Base-by-base conservation (phyloP, 2,329 filamentous ascomycete species). In the Madurella mycetomatis region DNA sequence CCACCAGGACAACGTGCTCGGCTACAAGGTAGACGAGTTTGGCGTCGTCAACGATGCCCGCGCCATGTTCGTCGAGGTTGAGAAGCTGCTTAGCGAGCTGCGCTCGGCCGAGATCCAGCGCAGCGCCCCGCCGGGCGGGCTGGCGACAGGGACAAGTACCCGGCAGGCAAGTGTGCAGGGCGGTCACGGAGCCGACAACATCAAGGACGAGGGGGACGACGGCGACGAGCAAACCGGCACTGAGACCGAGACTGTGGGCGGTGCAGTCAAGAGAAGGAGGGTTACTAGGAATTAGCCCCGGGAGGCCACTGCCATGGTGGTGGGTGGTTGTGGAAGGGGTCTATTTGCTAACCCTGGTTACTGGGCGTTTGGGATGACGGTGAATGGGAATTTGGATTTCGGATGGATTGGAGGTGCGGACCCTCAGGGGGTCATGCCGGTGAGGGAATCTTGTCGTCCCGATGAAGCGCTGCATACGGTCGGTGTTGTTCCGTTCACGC, bases 41-140 rank as follows among this genome's bases (percentile, higher is more conserved):
- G 90, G 88, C 3, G 85, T 96, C 31, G 92, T 96, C 32, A 86
- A 88, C 55, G 90, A 95, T 66, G 91, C 92, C 1, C 79, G 87
- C 53, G 87, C 90, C 69, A 96, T 96, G 91, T 95, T 90, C 64
- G 80, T 87, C 55, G 88, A 92, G 69, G 89, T 95, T 1, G 87
- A 95, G 72, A 85, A 87, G 67, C 81, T 87, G 17, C 80, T 95
- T 15, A 83, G 81, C 40, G 85, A 87, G 62, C 86, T 92, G 76
- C 82, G 90, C 31, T 87, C 84, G 50, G 87, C 87, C 1, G 88
- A 95, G 66, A 79, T 79, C 57, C 77, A 81, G 53, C 69, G 73
- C 12, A 72, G 71, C 34, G 71, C 70, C 11, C 72, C 71, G 12
- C 64, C 69, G 4, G 65, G 69, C 5, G 1, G 67, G 68, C 34